phyloP scores from a whole-genome alignment of 768 basidiomycete genomes.

The Cystobasidium ongulense region DNA sequence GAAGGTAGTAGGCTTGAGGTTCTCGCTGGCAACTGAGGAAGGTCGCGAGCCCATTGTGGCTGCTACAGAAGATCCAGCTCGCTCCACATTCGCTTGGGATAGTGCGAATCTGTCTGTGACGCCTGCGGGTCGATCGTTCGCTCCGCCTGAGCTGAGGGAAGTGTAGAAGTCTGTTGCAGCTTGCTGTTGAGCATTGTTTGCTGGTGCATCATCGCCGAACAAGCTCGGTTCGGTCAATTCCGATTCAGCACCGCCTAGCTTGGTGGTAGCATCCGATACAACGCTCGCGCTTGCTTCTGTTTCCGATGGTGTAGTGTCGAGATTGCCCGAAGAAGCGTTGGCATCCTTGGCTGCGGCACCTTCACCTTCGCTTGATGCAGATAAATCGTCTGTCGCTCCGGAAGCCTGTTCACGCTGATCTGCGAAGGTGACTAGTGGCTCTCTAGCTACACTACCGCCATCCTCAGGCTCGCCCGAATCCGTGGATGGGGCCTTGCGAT shows the following conservation, averaged over 20 bases:
- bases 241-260: conserved; percentile 52
- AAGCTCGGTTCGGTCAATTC: conserved; percentile 70
- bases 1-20: conserved; percentile 71
- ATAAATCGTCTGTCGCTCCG: conserved; percentile 18
- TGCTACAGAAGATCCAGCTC: conserved; percentile 73
- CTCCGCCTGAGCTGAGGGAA: conserved; percentile 56
- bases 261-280: conserved; percentile 49
- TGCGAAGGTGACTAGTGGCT: conserved; percentile 73
- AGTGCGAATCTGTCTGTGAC: conserved; percentile 60
- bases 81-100: conserved; percentile 44
- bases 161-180: conserved; percentile 70
- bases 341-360: conserved; percentile 43
- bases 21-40: conserved; percentile 64
- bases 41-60: conserved; percentile 89
- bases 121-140: conserved; percentile 46
- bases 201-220: conserved; percentile 66
- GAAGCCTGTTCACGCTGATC: conserved; percentile 52
- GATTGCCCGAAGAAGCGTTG: conserved; percentile 46
- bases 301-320: conserved; percentile 48
- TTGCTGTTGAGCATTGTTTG: conserved; percentile 48
- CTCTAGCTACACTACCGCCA: conserved; percentile 48
- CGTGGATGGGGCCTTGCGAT: neutral
- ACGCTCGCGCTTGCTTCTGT: conserved; percentile 62
- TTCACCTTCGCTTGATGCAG: conserved; percentile 48
- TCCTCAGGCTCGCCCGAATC: conserved; percentile 28